These are phyloP conservation scores for Phytophthora palmivora DNA, from an alignment of 352 stramenopile species.

Conservation along the genomic window DNA sequence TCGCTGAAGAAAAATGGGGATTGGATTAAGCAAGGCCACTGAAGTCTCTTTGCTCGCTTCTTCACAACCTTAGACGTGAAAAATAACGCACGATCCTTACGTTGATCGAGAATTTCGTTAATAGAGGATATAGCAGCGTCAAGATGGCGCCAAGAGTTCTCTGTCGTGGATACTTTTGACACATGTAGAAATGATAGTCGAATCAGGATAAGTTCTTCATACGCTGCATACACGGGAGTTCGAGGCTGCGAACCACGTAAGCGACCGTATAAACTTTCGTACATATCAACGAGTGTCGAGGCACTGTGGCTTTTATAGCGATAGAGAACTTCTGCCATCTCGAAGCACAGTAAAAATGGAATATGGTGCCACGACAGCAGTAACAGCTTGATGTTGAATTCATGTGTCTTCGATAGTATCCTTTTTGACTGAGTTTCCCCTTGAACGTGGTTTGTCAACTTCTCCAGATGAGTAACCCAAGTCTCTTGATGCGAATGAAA, in stretches of 20 bases:
- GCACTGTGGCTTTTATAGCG: conserved; percentile 31
- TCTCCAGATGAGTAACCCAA: conserved; percentile 13
- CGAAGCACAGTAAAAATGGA: conserved; percentile 66
- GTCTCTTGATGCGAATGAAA: conserved; percentile 37
- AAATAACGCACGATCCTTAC: conserved; percentile 11
- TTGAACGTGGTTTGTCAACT: conserved; percentile 15
- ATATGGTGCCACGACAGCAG: conserved; percentile 65
- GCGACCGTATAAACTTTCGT: conserved; percentile 64
- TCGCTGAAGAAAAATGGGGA: conserved; percentile 42
- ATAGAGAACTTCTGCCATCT: conserved; percentile 70
- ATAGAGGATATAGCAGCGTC: conserved; percentile 30
- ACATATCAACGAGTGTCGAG: conserved; percentile 48
- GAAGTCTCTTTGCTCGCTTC: conserved; percentile 35
- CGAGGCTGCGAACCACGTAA: conserved; percentile 44
- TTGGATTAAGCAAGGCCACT: conserved; percentile 36
- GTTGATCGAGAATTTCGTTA: conserved; percentile 42
- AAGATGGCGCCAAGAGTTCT: conserved; percentile 29
- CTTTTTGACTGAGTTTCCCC: conserved; percentile 2
- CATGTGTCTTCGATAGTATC: not conserved
- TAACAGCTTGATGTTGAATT: conserved; percentile 39
- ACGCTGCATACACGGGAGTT: conserved; percentile 39
- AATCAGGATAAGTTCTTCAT: conserved; percentile 63
- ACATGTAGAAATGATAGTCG: conserved; percentile 64
- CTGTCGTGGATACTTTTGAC: conserved; percentile 25
- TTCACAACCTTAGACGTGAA: conserved; percentile 5